Evolutionary conservation across 2,329 filamentous ascomycete genomes (phyloP).

Genomic region (Colletotrichum lini): DNA sequence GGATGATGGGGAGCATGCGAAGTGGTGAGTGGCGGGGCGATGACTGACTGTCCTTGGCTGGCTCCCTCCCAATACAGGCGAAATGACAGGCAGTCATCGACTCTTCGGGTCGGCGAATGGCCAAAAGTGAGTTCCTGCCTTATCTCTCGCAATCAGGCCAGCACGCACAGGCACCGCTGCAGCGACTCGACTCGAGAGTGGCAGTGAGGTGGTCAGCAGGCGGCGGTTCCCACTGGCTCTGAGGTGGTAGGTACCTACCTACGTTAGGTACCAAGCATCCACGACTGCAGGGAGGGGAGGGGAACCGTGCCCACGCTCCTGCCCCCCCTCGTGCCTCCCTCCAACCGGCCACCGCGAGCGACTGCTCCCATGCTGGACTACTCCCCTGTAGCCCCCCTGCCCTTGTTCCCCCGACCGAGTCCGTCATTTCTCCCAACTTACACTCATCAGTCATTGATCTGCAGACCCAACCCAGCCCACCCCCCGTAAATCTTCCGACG

Average conservation of each 20-base stretch:
- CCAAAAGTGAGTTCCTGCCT: constrained; percentile 4
- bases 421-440: constrained; percentile 40
- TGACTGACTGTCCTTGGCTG: background rate
- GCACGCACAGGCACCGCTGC: background rate
- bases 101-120: too few species aligned
- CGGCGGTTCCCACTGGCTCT: background rate
- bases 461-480: constrained; percentile 36
- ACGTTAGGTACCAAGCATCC: background rate
- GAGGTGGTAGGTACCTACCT: background rate
- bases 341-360: background rate
- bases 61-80: background rate
- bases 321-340: constrained; percentile 11
- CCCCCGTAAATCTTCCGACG: constrained; percentile 42
- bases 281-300: background rate
- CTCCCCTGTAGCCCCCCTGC: constrained; percentile 4
- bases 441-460: constrained; percentile 38
- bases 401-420: constrained; percentile 25
- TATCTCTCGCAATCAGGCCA: constrained; percentile 17
- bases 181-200: background rate
- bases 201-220: constrained; percentile 1
- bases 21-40: background rate
- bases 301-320: background rate
- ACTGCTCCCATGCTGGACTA: too few species aligned
- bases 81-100: background rate
- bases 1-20: background rate